These are phyloP conservation scores for Gracilaria gracilis DNA, from an alignment of 23 red algal species.

Conservation along the genomic window DNA sequence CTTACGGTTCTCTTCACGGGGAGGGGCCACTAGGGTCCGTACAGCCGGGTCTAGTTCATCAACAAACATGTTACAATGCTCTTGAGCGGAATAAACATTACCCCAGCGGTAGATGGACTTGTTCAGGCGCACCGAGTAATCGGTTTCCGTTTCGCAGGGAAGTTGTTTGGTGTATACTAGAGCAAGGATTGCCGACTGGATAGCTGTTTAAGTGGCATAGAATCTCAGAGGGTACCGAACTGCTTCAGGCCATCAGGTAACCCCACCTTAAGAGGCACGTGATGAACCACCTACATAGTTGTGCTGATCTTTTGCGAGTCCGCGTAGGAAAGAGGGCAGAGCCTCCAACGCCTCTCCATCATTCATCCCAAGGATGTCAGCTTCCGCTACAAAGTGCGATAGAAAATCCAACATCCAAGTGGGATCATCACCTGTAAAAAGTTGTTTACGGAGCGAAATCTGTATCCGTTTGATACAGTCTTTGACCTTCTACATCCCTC, in stretches of 20 bases:
- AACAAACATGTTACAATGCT: no score
- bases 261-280: slow-evolving; percentile 19
- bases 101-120: no score
- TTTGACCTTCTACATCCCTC: no score
- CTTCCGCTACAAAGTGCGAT: no score
- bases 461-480: no score
- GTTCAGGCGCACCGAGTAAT: no score
- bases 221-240: slow-evolving; percentile 18
- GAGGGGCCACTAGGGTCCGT: neutral
- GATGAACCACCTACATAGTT: neutral
- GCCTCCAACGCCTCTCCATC: neutral
- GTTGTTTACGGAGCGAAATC: no score
- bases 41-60: no score
- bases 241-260: slow-evolving; percentile 42
- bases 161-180: neutral
- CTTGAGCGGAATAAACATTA: no score
- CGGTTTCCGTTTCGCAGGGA: no score
- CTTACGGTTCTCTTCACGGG: neutral
- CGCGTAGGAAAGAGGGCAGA: neutral
- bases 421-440: no score
- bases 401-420: no score
- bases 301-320: neutral
- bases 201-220: slow-evolving; percentile 26
- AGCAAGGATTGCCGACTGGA: neutral
- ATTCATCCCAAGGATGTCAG: slow-evolving; percentile 10